These are phyloP conservation scores for Kodamaea laetipori DNA, from an alignment of 805 yeast species.

Conservation along the genomic window DNA sequence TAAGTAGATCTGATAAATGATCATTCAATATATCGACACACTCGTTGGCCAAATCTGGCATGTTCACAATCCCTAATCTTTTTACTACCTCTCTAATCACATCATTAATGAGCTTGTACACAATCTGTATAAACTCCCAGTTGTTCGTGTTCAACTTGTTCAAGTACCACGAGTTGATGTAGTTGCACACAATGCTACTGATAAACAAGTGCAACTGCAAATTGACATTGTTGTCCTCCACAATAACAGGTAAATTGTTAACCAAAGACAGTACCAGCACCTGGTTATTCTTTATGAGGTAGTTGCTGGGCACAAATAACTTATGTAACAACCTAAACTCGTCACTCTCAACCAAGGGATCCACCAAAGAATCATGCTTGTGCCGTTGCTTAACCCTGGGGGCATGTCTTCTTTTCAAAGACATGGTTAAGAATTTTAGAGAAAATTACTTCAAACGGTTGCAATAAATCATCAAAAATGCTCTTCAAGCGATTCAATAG, in stretches of 20 bases:
- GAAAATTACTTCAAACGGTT: background rate
- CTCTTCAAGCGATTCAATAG: background rate
- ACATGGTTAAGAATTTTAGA: background rate
- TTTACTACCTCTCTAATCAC: conserved; percentile 26
- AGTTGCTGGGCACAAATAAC: conserved; percentile 37
- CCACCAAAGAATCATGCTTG: conserved; percentile 17
- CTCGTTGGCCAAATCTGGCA: conserved; percentile 26
- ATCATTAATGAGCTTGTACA: conserved; percentile 29
- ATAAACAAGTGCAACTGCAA: conserved; percentile 41
- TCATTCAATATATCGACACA: conserved; percentile 24
- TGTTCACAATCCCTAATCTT: conserved; percentile 17
- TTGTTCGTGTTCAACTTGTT: conserved; percentile 34
- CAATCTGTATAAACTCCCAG: conserved; percentile 28
- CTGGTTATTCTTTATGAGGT: conserved; percentile 32
- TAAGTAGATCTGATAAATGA: conserved; percentile 23
- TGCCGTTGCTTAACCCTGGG: conserved; percentile 7
- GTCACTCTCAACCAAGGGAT: conserved; percentile 26
- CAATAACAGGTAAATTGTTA: conserved; percentile 31
- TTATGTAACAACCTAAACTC: conserved; percentile 36
- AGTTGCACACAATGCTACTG: conserved; percentile 26
- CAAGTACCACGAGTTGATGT: conserved; percentile 20
- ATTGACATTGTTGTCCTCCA: conserved; percentile 27
- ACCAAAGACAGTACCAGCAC: conserved; percentile 28
- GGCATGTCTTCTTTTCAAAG: conserved; percentile 3
- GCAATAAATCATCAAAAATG: background rate